Evolutionary conservation across 805 yeast genomes (phyloP), one percentile per base, ranked within the genome.

Genomic region (Lachancea mirantina): DNA sequence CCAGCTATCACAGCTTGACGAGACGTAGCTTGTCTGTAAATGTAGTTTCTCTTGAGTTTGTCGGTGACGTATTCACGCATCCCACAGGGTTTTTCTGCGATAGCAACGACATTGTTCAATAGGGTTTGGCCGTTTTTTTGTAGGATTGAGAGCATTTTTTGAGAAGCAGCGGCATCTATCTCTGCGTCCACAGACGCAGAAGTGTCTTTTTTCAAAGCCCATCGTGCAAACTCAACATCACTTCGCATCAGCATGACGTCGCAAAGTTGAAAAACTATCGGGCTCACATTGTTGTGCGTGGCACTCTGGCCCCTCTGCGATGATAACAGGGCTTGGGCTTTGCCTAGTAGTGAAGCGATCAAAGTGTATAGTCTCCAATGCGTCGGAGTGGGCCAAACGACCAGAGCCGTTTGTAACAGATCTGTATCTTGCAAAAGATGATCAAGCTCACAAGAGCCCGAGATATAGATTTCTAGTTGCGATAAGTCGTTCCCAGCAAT

Each of bases 41-140:
- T 43, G 30, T 47, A 50, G 32, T 55, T 55, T 18, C 60, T 38
- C 28, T 46, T 47, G 28, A 55, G 37, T 25, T 51, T 52, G 36
- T 55, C 58, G 0, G 46, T 43, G 8, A 55, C 43, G 22, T 41
- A 44, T 30, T 55, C 60, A 34, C 49, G 47, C 17, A 55, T 28
- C 4, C 60, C 60, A 34, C 59, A 53, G 6, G 56, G 39, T 28
- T 34, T 34, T 26, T 51, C 43, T 2, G 58, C 45, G n/a, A 50
- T 49, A 17, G 31, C 41, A 6, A 32, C 34, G 1, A 54, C 52
- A 21, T 55, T 55, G 10, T 36, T 21, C 10, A 51, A 35, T 11
- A 50, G 36, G 3, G 49, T 45, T 16, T 29, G 33, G 6, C 51
- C 47, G 23, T 55, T 55, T 34, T 53, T 52, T 40, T 40, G 26